Base-by-base conservation (phyloP, 208 protist genomes). In the Trypanosomatidae sp. region DNA sequence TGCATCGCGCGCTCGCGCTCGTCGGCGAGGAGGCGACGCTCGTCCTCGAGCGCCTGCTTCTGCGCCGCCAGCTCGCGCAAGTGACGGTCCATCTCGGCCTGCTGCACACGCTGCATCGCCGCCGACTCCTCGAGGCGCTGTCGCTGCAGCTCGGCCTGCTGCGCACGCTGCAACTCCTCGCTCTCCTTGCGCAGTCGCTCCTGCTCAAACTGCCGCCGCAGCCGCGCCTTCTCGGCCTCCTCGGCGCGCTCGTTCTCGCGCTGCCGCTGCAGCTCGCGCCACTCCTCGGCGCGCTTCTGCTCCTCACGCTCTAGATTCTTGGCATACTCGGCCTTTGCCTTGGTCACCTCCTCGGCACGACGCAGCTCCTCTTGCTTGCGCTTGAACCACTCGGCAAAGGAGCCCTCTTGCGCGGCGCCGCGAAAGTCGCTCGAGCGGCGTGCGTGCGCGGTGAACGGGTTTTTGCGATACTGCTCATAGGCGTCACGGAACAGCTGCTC, bases 321-420 rank as follows among this genome's bases (percentile, higher is more conserved):
- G 27, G 80, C 71, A 52, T 76, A 73, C 49, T 89, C 74, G 48
- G 73, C 62, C 48, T 83, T 82, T 19, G 71, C 71, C 48, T 70
- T 70, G 16, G 60, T 73, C 35, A 67, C 51, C 58, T 85, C 80
- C 57, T 85, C 74, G 22, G 71, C 65, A 24, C 59, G 61, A 19
- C 71, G 67, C 55, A 85, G 54, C 60, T 89, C 74, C 48, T 85
- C 80, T 50, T 85, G 80, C 51, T 85, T 85, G 45, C 70, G 60
- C 35, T 76, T 74, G 48, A 89, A 89, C 80, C 80, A 89, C 35
- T 89, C 74, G 6, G 74, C 62, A 37, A 89, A 89, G 35, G 58
- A 73, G 30, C 59, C 70, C 47, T 82, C 65, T 13, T 28, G 42
- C 33, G 49, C 56, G 26, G 53, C 53, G 13, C 62, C 62, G 50